Evolutionary conservation across 2,329 filamentous ascomycete species (phyloP), one percentile per base, ranked within the genome.

Genomic region (Sordariomycetes sp.): DNA sequence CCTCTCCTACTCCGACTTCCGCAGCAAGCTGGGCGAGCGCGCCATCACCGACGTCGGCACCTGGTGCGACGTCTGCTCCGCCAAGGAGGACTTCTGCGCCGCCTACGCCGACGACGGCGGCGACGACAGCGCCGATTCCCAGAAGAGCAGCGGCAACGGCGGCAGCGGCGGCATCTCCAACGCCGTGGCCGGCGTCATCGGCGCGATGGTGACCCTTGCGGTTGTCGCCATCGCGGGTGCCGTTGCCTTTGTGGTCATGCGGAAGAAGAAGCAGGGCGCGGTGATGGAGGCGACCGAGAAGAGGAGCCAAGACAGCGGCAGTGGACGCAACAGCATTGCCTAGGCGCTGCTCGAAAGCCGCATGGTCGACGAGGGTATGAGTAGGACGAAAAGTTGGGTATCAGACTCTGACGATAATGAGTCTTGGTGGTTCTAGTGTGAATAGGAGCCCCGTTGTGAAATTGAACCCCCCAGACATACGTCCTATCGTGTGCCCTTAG

Each of bases 141-240:
- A 42, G 3, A 30, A 17, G 10, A 30, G 26, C n/a, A 38, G 32
- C 17, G 33, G 40, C 1, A 24, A 17, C 6, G n/a, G n/a, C n/a
- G 34, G 39, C 9, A 37, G 32, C 8, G 35, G 42, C 2, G 46
- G 47, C 20, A 51, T 58, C 42, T 57, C 54, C 5, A 54, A 51
- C n/a, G 42, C 44, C 4, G 49, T 57, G 6, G 53, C 53, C 2
- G 53, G 53, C 25, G 53, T 53, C 2, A 51, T 56, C 16, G 54
- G 53, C 12, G 53, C 54, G 4, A 40, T 53, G 40, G 50, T 55
- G 3, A 54, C 52, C 3, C 47, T 58, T 12, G 53, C 42, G 9
- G 47, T 54, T 6, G 44, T 51, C 1, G 41, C 32, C 5, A 21
- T 48, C 17, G 39, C 31, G 21, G 30, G 36, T 23, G 42, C 32